Conservation (phyloP, 2,329 filamentous ascomycete species). For the Colletotrichum echinochloae region DNA sequence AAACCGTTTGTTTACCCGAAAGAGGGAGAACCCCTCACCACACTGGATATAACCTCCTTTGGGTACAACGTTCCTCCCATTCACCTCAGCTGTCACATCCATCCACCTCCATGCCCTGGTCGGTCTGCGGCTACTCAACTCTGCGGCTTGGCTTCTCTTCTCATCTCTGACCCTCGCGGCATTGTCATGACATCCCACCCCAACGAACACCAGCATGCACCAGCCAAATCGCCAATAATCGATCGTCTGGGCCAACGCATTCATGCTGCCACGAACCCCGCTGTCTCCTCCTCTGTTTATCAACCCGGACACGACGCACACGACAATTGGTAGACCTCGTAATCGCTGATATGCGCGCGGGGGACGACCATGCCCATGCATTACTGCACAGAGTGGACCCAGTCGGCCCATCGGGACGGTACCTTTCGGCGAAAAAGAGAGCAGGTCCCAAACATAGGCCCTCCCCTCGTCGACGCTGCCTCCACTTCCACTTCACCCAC, state of each 20-base stretch:
- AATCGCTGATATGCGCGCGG: conserved; percentile 33
- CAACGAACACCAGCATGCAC: neutral
- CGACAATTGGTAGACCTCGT: conserved; percentile 2
- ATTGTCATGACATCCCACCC: conserved; percentile 14
- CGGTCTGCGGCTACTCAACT: neutral
- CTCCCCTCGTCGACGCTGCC: neutral
- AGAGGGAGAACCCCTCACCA: neutral
- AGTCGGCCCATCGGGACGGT: conserved; percentile 31
- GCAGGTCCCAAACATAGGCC: neutral
- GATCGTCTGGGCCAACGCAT: conserved; percentile 29
- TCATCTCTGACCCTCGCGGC: neutral
- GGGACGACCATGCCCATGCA: conserved; percentile 30
- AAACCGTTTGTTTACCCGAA: neutral
- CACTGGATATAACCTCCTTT: conserved; percentile 1
- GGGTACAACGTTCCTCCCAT: conserved; percentile 26
- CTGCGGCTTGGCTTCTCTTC: neutral
- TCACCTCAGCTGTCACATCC: neutral
- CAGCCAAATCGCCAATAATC: neutral
- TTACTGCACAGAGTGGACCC: conserved; percentile 27
- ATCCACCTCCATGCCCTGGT: neutral
- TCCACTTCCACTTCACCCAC: neutral
- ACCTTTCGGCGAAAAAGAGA: conserved; percentile 19
- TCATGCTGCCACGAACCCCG: conserved; percentile 11
- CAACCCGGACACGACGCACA: conserved; percentile 1
- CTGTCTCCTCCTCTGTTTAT: neutral